These are phyloP conservation scores for Microsporum audouinii DNA, from an alignment of 2,329 filamentous ascomycete species.

Conservation along the genomic window DNA sequence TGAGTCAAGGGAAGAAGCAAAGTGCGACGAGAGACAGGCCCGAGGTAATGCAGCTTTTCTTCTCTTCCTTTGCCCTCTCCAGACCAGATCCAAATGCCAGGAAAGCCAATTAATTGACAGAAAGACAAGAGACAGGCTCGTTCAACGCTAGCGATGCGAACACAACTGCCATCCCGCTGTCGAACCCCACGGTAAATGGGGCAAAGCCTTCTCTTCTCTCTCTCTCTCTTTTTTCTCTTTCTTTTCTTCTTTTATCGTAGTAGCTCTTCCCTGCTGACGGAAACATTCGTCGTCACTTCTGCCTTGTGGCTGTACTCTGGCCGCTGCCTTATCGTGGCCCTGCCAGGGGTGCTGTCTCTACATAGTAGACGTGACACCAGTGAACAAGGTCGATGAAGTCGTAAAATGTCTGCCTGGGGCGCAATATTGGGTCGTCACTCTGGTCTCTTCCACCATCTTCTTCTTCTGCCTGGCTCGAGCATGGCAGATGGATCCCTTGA, in stretches of 20 bases:
- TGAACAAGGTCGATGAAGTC: background rate
- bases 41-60: background rate
- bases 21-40: too few species aligned
- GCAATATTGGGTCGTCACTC: background rate
- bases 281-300: background rate
- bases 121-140: background rate
- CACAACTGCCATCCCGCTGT: background rate
- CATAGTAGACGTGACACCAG: background rate
- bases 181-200: background rate
- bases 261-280: background rate
- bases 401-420: background rate
- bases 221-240: background rate
- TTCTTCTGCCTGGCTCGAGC: background rate
- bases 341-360: background rate
- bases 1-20: too few species aligned
- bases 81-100: background rate
- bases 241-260: background rate
- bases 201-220: background rate
- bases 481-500: background rate
- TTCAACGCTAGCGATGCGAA: background rate
- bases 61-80: background rate
- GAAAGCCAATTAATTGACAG: background rate
- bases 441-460: background rate
- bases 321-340: background rate
- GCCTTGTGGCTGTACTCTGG: background rate